Conservation (phyloP, 2,329 filamentous ascomycete genomes). For the Trichophyton verrucosum region DNA sequence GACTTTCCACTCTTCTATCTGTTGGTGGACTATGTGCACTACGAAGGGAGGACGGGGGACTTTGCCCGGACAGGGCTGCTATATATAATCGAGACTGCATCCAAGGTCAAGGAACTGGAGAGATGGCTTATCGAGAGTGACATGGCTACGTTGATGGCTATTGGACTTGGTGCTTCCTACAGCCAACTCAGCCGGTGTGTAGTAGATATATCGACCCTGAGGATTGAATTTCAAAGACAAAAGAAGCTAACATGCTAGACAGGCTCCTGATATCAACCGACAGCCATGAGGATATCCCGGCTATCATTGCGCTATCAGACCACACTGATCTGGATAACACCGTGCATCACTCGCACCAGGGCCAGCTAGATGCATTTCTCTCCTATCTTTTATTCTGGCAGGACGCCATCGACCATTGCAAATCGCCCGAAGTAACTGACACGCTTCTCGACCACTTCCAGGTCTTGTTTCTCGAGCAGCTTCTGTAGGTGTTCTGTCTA, state of each 20-base stretch:
- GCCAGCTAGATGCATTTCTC: constrained; percentile 83
- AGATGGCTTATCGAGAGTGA: constrained; percentile 97
- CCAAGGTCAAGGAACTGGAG: constrained; percentile 68
- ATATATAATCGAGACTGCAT: constrained; percentile 91
- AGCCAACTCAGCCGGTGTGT: constrained; percentile 52
- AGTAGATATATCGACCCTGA: not conserved
- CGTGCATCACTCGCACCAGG: constrained; percentile 65
- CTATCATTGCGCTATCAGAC: constrained; percentile 79
- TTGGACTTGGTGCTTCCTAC: constrained; percentile 69
- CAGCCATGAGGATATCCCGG: constrained; percentile 59
- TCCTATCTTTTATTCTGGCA: constrained; percentile 97
- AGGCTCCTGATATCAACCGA: constrained; percentile 66
- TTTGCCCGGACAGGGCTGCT: constrained; percentile 88
- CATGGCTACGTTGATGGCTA: constrained; percentile 92
- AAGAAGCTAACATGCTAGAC: constrained; percentile 18
- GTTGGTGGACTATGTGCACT: constrained; percentile 90
- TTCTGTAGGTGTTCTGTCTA: constrained; percentile 50
- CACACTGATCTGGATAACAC: constrained; percentile 62
- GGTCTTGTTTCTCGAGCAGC: constrained; percentile 85
- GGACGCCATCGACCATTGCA: constrained; percentile 91
- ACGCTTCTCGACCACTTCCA: constrained; percentile 95
- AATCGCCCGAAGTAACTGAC: constrained; percentile 79
- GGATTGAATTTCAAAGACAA: not conserved
- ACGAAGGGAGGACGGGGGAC: constrained; percentile 86
- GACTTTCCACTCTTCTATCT: constrained; percentile 96